These are phyloP conservation scores for Moesziomyces aphidis DNA, from an alignment of 1,284 basidiomycete genomes.

Conservation along the genomic window DNA sequence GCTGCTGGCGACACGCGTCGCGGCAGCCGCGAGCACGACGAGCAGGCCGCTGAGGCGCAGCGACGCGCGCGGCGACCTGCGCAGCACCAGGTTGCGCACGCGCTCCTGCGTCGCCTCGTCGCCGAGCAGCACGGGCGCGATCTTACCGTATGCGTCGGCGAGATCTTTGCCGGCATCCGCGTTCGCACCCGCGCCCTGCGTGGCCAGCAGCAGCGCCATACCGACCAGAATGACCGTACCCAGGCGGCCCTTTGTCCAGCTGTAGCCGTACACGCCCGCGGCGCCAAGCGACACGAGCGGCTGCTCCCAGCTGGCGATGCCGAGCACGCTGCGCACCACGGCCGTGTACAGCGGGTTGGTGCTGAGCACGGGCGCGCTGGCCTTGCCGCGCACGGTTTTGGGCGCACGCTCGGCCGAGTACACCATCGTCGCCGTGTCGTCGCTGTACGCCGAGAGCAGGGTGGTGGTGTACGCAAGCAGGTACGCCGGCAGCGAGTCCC, in stretches of 20 bases:
- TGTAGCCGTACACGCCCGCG: slow-evolving; percentile 26
- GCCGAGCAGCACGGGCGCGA: slow-evolving; percentile 23
- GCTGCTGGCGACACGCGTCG: slow-evolving; percentile 10
- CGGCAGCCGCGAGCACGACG: slow-evolving; percentile 11
- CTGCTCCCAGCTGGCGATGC: slow-evolving; percentile 37
- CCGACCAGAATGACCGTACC: slow-evolving; percentile 16
- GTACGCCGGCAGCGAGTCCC: slow-evolving; percentile 38
- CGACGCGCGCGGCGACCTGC: slow-evolving; percentile 39
- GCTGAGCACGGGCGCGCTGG: slow-evolving; percentile 9
- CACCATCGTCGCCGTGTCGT: slow-evolving; percentile 30
- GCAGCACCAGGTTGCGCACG: slow-evolving; percentile 39
- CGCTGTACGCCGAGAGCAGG: slow-evolving; percentile 18
- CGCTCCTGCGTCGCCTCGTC: slow-evolving; percentile 38
- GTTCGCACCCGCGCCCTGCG: slow-evolving; percentile 5
- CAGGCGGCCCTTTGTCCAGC: slow-evolving; percentile 41
- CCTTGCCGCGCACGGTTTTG: not conserved
- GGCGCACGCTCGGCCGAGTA: slow-evolving; percentile 23
- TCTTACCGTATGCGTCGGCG: slow-evolving; percentile 21
- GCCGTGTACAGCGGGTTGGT: slow-evolving; percentile 35
- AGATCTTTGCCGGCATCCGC: slow-evolving; percentile 12
- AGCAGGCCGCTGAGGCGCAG: slow-evolving; percentile 22
- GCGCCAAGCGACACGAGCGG: slow-evolving; percentile 22
- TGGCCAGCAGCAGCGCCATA: slow-evolving; percentile 16
- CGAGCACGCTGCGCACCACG: slow-evolving; percentile 11
- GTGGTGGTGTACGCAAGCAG: slow-evolving; percentile 35